These are phyloP conservation scores for Tuber microsphaerosporum DNA, from an alignment of 495 filamentous ascomycete species.

Conservation along the genomic window DNA sequence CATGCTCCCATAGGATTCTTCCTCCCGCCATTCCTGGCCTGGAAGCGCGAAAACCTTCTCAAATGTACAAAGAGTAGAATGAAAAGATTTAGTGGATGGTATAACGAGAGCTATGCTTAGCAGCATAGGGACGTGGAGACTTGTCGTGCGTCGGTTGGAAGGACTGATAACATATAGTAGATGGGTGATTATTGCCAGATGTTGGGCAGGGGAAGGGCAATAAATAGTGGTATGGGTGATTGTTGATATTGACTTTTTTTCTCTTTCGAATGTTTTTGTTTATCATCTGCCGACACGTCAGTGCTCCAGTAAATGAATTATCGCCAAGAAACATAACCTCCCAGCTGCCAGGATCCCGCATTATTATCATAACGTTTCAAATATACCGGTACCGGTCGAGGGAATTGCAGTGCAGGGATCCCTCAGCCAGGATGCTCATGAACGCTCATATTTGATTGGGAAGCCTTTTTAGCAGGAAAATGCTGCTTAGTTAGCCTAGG, in stretches of 20 bases:
- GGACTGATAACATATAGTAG: background rate
- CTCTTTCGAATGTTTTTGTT: slow-evolving; percentile 9
- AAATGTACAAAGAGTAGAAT: background rate
- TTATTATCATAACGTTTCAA: background rate
- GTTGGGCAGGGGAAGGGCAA: background rate
- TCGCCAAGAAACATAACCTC: background rate
- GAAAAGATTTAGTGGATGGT: background rate
- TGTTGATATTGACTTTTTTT: slow-evolving; percentile 10
- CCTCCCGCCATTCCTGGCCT: background rate
- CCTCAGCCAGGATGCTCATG: background rate
- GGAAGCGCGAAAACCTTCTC: background rate
- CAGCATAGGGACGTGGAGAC: background rate
- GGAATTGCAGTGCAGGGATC: background rate
- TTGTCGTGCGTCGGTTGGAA: background rate
- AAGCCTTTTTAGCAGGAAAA: background rate
- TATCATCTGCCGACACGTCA: background rate
- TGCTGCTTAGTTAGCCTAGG: background rate
- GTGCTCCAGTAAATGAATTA: background rate
- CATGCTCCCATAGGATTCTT: background rate
- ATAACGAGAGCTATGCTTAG: background rate
- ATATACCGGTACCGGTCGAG: background rate
- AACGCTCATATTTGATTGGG: background rate
- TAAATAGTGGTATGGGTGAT: background rate
- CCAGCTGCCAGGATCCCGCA: background rate
- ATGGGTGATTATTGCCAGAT: background rate